Percentiles rank a stretch among this genome's conserved stretches.
These are phyloP conservation scores for Paratinospora sagittata DNA, from an alignment of 164 flowering plant genomes.

Conservation along the genomic window DNA sequence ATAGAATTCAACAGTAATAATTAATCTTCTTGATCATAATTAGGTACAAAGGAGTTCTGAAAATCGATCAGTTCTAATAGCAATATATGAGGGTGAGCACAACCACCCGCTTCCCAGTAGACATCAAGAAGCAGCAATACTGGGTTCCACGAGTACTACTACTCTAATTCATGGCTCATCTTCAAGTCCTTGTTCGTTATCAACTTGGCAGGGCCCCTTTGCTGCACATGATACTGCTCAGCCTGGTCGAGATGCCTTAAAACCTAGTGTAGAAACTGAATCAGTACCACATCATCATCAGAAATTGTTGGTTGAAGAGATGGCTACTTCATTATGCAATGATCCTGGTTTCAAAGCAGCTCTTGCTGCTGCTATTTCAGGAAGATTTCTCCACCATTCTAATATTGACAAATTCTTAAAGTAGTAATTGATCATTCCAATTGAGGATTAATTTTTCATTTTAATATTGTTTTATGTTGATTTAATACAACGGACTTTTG, in stretches of 20 bases:
- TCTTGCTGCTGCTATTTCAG: conserved; percentile 12
- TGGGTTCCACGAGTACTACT: no score
- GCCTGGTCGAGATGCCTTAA: conserved; percentile 12
- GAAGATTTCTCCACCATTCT: conserved; percentile 3
- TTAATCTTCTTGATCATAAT: background rate
- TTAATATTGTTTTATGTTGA: no score
- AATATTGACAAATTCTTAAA: no score
- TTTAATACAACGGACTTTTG: no score
- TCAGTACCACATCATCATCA: conserved; percentile 24
- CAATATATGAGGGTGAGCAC: conserved; percentile 80
- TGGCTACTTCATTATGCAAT: conserved; percentile 14
- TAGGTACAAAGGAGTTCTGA: conserved; percentile 74
- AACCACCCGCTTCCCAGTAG: conserved; percentile 49
- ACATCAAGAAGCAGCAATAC: no score
- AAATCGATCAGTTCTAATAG: conserved; percentile 51
- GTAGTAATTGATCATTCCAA: no score
- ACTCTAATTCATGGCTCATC: no score
- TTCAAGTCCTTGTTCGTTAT: no score
- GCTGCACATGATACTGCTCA: no score
- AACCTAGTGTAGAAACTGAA: conserved; percentile 9
- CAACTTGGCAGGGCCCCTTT: no score
- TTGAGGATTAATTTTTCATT: no score
- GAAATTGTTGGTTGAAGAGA: conserved; percentile 17
- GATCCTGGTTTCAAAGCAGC: conserved; percentile 14
- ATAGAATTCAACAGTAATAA: no score